phyloP scores from a whole-genome alignment of 257 asterid genomes.

The Asclepias syriaca region DNA sequence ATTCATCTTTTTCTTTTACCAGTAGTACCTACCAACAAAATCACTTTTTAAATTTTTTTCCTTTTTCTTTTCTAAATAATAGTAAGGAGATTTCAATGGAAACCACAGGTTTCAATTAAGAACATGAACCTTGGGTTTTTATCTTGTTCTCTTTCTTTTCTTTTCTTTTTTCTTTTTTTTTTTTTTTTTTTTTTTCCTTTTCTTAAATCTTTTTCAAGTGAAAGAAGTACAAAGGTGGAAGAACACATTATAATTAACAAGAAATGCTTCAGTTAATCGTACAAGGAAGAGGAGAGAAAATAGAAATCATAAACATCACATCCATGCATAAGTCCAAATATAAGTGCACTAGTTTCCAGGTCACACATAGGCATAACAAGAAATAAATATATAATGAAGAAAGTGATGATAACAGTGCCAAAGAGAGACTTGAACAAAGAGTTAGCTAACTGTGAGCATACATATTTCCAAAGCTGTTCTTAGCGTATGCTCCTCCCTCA shows the following conservation, averaged over 20 bases:
- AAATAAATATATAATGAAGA: neutral
- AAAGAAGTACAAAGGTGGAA: neutral
- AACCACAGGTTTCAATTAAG: neutral
- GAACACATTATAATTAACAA: neutral
- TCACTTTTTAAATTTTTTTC: neutral
- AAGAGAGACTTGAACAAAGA: constrained; percentile 1
- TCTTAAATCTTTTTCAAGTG: no score
- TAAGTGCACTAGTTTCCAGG: neutral
- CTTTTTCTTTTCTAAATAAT: neutral
- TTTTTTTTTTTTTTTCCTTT: no score
- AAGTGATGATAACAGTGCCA: neutral
- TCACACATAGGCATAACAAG: neutral
- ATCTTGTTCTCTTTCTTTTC: no score
- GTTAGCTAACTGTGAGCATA: constrained; percentile 28
- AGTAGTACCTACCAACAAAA: neutral
- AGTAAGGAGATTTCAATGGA: neutral
- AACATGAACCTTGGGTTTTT: neutral
- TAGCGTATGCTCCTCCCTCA: constrained; percentile 96
- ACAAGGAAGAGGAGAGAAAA: neutral
- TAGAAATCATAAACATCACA: neutral
- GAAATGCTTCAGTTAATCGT: neutral
- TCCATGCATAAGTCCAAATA: neutral
- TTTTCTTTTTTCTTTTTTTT: no score
- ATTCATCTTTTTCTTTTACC: neutral
- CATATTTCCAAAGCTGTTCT: constrained; percentile 94